phyloP scores from a whole-genome alignment of 176 grass and related monocot species.

The Triticum dicoccoides region DNA sequence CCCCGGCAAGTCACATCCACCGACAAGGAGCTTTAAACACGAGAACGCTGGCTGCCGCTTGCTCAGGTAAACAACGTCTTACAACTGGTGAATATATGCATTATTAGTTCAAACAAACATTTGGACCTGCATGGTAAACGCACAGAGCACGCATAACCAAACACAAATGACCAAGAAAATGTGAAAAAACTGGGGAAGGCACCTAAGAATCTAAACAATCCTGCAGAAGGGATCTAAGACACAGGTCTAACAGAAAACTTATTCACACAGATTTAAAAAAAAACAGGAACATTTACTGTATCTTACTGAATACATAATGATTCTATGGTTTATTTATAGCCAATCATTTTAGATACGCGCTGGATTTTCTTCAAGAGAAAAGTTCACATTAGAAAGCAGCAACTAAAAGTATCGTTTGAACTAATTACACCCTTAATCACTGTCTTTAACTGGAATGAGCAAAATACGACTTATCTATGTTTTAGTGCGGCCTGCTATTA shows the following conservation, averaged over 20 bases:
- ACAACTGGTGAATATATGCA: too few relatives aligned
- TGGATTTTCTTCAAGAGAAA: neutral
- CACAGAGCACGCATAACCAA: neutral
- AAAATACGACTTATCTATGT: neutral
- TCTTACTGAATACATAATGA: neutral
- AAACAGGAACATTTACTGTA: neutral
- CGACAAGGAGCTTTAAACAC: neutral
- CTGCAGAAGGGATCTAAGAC: neutral
- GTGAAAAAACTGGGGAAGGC: neutral
- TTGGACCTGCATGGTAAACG: neutral
- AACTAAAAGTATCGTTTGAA: neutral
- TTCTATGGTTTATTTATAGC: neutral
- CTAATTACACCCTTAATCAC: neutral
- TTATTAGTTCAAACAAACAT: too few relatives aligned
- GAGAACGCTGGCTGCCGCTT: neutral
- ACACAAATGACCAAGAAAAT: neutral
- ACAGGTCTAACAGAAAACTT: neutral
- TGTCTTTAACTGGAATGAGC: neutral
- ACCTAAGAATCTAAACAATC: neutral
- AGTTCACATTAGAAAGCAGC: neutral
- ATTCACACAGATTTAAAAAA: neutral
- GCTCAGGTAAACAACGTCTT: neutral
- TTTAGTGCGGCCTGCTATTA: neutral
- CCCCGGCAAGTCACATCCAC: neutral
- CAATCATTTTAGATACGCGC: neutral